Percentiles rank a stretch among this genome's conserved stretches.
Conservation (phyloP, 257 asterid genomes). For the Cordia subcordata region DNA sequence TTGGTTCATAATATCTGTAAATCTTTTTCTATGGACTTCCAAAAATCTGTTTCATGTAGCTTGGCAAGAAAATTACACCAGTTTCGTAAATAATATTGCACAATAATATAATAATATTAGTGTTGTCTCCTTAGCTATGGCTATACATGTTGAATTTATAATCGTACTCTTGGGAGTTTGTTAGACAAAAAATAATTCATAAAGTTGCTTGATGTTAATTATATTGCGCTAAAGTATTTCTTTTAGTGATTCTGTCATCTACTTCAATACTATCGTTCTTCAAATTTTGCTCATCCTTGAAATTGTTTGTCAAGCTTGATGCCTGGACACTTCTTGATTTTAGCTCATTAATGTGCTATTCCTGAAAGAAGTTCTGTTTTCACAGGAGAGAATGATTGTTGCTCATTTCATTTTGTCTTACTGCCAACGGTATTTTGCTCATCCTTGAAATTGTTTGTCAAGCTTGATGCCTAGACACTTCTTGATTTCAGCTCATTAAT, state of each 20-base stretch:
- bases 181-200: neutral
- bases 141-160: neutral
- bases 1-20: too few relatives aligned
- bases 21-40: too few relatives aligned
- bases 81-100: too few relatives aligned
- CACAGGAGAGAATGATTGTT: conserved; percentile 57
- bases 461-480: neutral
- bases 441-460: neutral
- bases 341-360: neutral
- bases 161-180: neutral
- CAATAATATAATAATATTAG: too few relatives aligned
- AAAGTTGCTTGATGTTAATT: neutral
- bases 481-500: neutral
- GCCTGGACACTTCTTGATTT: neutral
- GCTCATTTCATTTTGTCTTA: too few relatives aligned
- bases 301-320: neutral
- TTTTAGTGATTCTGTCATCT: too few relatives aligned
- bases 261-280: too few relatives aligned
- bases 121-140: neutral
- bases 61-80: too few relatives aligned
- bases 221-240: too few relatives aligned
- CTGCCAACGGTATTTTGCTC: neutral
- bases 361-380: conserved; percentile 21
- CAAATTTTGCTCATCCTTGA: neutral
- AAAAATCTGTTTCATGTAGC: too few relatives aligned